Base-by-base conservation (phyloP, 805 yeast species). In the Ogataea nakhonphanomensis region DNA sequence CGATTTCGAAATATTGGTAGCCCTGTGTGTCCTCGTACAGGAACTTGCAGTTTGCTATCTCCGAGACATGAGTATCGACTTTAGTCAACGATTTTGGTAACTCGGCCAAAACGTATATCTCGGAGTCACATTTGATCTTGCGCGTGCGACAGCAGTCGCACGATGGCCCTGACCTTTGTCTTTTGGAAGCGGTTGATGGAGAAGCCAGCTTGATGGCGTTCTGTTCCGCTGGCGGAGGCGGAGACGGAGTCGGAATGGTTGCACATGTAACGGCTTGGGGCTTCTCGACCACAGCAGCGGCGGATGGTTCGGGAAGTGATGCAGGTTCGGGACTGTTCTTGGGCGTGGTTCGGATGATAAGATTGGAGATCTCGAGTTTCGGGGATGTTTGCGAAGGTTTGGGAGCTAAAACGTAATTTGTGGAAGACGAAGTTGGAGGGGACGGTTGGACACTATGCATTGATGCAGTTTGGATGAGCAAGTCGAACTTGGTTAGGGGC, bases 111-210 rank as follows among this genome's bases (percentile, higher is more conserved):
- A 61, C 55, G 22, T 57, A 52, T 22, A 81, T 75, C 49, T 71
- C 79, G 2, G 90, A 86, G 58, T 82, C 79, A 62, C 91, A 83
- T 60, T 79, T 83, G 43, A 81, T 82, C 56, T 83, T 83, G 42
- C 87, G 70, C 11, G 74, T 54, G 39, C 89, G 67, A 58, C 91
- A 83, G 34, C 74, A 65, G 57, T 83, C 89, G 59, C 91, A 83
- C 29, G 84, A 77, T 3, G 89, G 89, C 0, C 91, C 89, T 13
- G 76, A 66, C 44, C 91, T 64, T 61, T 83, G 90, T 50, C 88
- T 64, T 26, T 59, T 58, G 8, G 62, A 48, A 8, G 53, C 45
- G 3, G 52, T 35, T 5, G 65, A 58, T 3, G 66, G 65, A 6
- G 64, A 61, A 0, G 63, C 64, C 20, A 61, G 36, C 45, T 61